These are phyloP conservation scores for Astrothelium subdiscretum DNA, from an alignment of 495 filamentous ascomycete species.

Conservation along the genomic window DNA sequence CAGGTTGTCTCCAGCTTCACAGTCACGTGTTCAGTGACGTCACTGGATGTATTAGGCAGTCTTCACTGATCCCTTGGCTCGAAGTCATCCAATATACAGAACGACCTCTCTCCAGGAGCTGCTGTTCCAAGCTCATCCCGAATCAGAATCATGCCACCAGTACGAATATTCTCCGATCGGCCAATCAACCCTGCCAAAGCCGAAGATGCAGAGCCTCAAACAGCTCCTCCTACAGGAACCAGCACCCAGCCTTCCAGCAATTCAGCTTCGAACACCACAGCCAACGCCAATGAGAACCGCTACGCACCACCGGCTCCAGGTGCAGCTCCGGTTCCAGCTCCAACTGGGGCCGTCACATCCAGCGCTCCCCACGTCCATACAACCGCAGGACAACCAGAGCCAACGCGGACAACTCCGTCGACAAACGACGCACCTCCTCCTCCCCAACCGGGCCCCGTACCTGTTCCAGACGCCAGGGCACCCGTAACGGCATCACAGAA, in stretches of 20 bases:
- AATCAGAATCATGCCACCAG: conserved; percentile 38
- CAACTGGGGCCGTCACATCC: conserved; percentile 19
- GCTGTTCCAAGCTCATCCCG: neutral
- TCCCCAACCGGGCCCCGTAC: conserved; percentile 50
- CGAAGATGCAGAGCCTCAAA: conserved; percentile 38
- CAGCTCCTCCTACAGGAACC: conserved; percentile 22
- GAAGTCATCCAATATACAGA: neutral
- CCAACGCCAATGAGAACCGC: conserved; percentile 32
- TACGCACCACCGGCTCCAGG: conserved; percentile 31
- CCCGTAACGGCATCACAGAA: conserved; percentile 15
- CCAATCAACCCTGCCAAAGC: conserved; percentile 45
- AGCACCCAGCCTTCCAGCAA: conserved; percentile 5
- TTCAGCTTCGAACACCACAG: conserved; percentile 12
- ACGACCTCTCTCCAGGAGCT: neutral
- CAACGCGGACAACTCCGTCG: conserved; percentile 27
- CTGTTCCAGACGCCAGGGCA: conserved; percentile 24
- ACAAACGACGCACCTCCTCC: conserved; percentile 35
- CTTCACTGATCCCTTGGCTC: neutral
- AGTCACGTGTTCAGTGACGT: neutral
- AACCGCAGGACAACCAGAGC: conserved; percentile 5
- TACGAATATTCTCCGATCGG: conserved; percentile 47
- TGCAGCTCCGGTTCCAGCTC: conserved; percentile 19
- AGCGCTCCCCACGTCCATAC: conserved; percentile 18
- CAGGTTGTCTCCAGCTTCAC: neutral
- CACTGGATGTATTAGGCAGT: neutral